phyloP scores from a whole-genome alignment of 371 early-diverging fungal species.

The Fennellomyces sp. region DNA sequence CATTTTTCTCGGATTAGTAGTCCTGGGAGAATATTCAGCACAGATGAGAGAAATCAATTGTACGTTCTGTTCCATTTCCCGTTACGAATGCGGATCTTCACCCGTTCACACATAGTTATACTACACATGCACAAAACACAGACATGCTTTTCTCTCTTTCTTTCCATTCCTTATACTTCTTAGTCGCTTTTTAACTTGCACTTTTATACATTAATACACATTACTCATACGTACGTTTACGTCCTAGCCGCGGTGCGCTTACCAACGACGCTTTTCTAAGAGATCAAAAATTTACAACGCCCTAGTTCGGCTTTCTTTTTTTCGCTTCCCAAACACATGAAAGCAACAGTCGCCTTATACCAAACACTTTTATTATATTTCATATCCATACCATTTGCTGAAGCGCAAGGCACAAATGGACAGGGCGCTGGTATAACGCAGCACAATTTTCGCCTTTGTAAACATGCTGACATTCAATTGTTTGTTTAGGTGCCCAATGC shows the following conservation, averaged over 20 bases:
- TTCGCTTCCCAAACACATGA: too few relatives aligned
- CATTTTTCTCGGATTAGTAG: not conserved
- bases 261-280: not conserved
- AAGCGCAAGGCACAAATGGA: conserved; percentile 39
- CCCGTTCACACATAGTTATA: not conserved
- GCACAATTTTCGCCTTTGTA: not conserved
- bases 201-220: conserved; percentile 48
- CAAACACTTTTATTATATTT: conserved; percentile 54
- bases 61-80: not conserved
- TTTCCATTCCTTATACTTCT: not conserved
- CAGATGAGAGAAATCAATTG: not conserved
- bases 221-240: not conserved
- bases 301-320: not conserved
- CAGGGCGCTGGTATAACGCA: not conserved
- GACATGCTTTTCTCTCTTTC: not conserved
- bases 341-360: conserved; percentile 29
- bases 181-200: conserved; percentile 49
- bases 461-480: not conserved
- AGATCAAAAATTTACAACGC: not conserved
- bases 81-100: too few relatives aligned
- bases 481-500: conserved; percentile 25
- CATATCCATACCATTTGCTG: conserved; percentile 64
- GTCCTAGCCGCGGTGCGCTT: not conserved
- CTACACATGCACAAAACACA: not conserved
- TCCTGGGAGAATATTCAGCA: not conserved